Conservation (phyloP, 495 filamentous ascomycete species). For the Apiosordaria backusii region DNA sequence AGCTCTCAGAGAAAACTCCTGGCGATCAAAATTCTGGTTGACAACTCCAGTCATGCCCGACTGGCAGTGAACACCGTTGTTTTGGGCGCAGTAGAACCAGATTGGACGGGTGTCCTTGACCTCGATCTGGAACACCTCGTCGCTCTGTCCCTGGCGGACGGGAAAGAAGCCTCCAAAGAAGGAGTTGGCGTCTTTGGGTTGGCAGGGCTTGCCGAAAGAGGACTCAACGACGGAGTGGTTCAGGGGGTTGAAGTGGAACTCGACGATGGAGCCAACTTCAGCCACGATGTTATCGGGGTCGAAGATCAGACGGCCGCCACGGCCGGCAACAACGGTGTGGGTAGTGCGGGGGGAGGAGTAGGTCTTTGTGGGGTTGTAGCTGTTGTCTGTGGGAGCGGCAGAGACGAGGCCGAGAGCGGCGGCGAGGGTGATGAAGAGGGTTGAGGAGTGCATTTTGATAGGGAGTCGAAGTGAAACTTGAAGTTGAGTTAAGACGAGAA, state of each 20-base stretch:
- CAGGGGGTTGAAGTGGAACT: constrained; percentile 55
- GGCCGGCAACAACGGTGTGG: constrained; percentile 52
- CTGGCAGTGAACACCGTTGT: constrained; percentile 21
- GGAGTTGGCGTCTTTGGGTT: constrained; percentile 31
- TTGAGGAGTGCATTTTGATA: constrained; percentile 22
- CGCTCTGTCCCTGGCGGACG: constrained; percentile 24
- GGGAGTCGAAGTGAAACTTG: background rate
- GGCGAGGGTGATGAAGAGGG: constrained; percentile 15
- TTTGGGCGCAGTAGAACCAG: constrained; percentile 26
- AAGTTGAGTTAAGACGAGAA: background rate
- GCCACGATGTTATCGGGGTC: constrained; percentile 51
- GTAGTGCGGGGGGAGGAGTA: constrained; percentile 26
- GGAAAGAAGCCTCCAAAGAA: constrained; percentile 30
- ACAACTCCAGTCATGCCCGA: constrained; percentile 24
- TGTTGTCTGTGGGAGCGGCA: constrained; percentile 18
- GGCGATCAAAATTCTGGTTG: constrained; percentile 15
- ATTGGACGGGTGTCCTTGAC: constrained; percentile 35
- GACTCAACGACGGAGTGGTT: constrained; percentile 58
- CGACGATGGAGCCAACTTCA: constrained; percentile 47
- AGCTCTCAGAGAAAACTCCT: constrained; percentile 7
- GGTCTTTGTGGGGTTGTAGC: constrained; percentile 14
- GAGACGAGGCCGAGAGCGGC: constrained; percentile 4
- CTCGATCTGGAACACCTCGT: constrained; percentile 32
- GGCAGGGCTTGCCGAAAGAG: constrained; percentile 51
- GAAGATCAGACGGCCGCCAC: constrained; percentile 42